Evolutionary conservation across 2,329 filamentous ascomycete genomes (phyloP).

Genomic region (Gnomoniopsis smithogilvyi): DNA sequence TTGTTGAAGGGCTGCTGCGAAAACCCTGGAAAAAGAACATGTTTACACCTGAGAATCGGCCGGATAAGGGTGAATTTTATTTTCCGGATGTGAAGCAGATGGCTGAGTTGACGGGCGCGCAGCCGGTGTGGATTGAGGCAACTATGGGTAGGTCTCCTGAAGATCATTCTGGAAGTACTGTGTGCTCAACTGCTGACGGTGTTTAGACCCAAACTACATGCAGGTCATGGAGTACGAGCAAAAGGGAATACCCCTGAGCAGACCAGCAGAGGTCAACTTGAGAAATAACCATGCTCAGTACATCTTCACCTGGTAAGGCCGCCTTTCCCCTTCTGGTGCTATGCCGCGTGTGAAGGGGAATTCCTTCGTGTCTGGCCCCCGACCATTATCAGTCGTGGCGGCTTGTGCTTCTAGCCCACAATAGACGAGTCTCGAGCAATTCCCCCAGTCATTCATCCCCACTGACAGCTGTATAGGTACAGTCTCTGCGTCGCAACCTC

Average conservation of each 20-base stretch:
- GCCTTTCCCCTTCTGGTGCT: neutral
- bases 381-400: neutral
- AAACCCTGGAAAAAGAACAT: conserved; percentile 97
- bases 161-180: neutral
- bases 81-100: conserved; percentile 94
- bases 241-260: conserved; percentile 85
- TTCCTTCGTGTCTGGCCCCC: neutral
- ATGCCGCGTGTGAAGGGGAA: neutral
- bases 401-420: neutral
- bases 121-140: conserved; percentile 92
- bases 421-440: neutral
- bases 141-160: conserved; percentile 71
- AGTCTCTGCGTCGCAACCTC: conserved; percentile 79
- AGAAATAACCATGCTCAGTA: conserved; percentile 98
- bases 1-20: conserved; percentile 78
- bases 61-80: conserved; percentile 82
- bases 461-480: conserved; percentile 59
- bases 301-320: conserved; percentile 91
- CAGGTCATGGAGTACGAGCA: conserved; percentile 70
- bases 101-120: conserved; percentile 76
- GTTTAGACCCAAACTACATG: conserved; percentile 72
- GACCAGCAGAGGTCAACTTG: conserved; percentile 84
- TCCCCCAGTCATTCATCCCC: neutral
- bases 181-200: conserved; percentile 15
- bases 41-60: conserved; percentile 90